Percentiles rank a stretch among this genome's conserved stretches.
Conservation (phyloP, 495 filamentous ascomycete species). For the Penicillium verhagenii region DNA sequence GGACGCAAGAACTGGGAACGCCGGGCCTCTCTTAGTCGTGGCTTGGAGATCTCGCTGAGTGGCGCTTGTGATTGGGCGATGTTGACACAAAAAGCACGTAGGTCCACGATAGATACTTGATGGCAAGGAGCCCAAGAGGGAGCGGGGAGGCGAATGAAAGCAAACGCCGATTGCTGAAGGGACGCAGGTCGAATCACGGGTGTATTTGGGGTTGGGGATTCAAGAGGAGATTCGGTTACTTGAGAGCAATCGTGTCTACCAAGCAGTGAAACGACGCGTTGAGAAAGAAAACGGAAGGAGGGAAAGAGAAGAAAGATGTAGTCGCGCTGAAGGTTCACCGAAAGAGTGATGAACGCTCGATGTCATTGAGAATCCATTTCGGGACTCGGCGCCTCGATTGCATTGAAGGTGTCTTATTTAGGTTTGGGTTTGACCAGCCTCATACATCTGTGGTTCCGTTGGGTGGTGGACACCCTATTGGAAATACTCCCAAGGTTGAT, state of each 20-base stretch:
- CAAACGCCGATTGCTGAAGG: background rate
- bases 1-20: background rate
- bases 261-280: too few species aligned
- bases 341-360: constrained; percentile 22
- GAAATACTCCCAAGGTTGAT: constrained; percentile 13
- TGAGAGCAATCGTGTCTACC: too few species aligned
- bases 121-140: background rate
- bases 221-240: background rate
- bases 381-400: constrained; percentile 5
- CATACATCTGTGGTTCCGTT: constrained; percentile 4
- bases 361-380: constrained; percentile 22
- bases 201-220: background rate
- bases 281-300: background rate
- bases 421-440: background rate
- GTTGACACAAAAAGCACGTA: background rate
- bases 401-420: background rate
- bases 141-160: constrained; percentile 2
- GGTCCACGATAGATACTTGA: constrained; percentile 4
- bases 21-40: background rate
- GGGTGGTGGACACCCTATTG: constrained; percentile 14
- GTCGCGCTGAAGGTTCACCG: constrained; percentile 4
- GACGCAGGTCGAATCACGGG: background rate
- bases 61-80: too few species aligned
- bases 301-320: constrained; percentile 19
- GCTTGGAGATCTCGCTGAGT: background rate